Conservation (phyloP, 1,284 basidiomycete genomes). For the Amylostereum areolatum region DNA sequence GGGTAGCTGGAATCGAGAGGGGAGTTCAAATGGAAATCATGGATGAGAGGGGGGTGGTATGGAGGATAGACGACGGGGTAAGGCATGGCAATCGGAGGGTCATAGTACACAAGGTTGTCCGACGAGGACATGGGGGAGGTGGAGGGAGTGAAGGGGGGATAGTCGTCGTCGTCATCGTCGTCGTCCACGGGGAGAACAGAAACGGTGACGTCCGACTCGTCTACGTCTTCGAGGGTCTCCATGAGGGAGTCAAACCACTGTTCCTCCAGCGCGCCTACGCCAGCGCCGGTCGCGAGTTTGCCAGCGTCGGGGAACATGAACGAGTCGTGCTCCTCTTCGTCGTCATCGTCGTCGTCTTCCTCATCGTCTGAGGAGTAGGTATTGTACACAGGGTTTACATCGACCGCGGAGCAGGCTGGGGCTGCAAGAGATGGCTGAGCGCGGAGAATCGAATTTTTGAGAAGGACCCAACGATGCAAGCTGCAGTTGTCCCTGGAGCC, state of each 20-base stretch:
- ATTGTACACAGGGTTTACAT: constrained; percentile 35
- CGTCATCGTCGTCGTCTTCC: constrained; percentile 29
- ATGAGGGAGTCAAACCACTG: constrained; percentile 76
- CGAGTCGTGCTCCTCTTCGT: constrained; percentile 45
- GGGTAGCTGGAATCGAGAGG: constrained; percentile 32
- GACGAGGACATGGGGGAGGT: constrained; percentile 66
- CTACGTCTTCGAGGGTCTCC: constrained; percentile 61
- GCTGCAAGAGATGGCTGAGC: constrained; percentile 34
- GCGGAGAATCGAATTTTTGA: constrained; percentile 73
- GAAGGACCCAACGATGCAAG: constrained; percentile 78
- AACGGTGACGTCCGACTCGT: constrained; percentile 43
- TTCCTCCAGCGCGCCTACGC: constrained; percentile 51
- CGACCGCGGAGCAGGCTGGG: constrained; percentile 24
- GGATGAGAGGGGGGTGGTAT: constrained; percentile 42
- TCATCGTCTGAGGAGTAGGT: constrained; percentile 36
- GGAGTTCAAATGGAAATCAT: constrained; percentile 39
- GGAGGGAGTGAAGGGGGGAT: constrained; percentile 49
- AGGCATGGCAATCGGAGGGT: constrained; percentile 42
- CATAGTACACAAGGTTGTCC: constrained; percentile 55
- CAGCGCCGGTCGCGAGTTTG: constrained; percentile 35
- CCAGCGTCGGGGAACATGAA: constrained; percentile 77
- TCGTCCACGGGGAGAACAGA: constrained; percentile 36
- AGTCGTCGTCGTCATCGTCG: constrained; percentile 44
- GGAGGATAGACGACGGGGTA: constrained; percentile 65
- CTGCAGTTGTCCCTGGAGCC: constrained; percentile 56